These are phyloP conservation scores for Metarhizium anisopliae DNA, from an alignment of 2,329 filamentous ascomycete species.

Conservation along the genomic window DNA sequence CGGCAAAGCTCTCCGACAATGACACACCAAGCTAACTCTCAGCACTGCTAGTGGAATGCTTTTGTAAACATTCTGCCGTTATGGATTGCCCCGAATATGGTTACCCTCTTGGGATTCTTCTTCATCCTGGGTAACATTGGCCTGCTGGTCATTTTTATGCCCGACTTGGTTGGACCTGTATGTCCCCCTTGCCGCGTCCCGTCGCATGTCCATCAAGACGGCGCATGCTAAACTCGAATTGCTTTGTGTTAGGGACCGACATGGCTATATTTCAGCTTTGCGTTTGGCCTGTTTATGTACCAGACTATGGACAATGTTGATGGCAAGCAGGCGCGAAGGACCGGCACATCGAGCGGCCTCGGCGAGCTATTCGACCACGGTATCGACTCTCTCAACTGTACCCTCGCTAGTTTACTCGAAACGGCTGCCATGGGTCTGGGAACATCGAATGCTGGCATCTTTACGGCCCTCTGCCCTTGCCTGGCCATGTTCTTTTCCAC, in stretches of 20 bases:
- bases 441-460: slow-evolving; percentile 72
- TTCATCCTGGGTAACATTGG: slow-evolving; percentile 84
- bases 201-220: neutral
- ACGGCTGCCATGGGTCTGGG: slow-evolving; percentile 90
- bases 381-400: slow-evolving; percentile 97
- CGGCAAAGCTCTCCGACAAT: neutral
- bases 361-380: slow-evolving; percentile 98
- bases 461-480: slow-evolving; percentile 84
- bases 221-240: neutral
- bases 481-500: slow-evolving; percentile 99
- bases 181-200: slow-evolving; percentile 20
- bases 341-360: slow-evolving; percentile 86
- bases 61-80: slow-evolving; percentile 85
- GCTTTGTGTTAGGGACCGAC: slow-evolving; percentile 54
- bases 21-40: neutral
- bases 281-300: slow-evolving; percentile 94
- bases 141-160: slow-evolving; percentile 67
- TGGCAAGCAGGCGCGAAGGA: slow-evolving; percentile 92
- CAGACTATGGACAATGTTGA: slow-evolving; percentile 99
- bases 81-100: slow-evolving; percentile 97
- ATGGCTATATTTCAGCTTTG: slow-evolving; percentile 96
- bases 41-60: slow-evolving; percentile 73
- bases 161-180: slow-evolving; percentile 84
- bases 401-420: slow-evolving; percentile 81
- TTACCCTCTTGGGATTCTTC: slow-evolving; percentile 88